Evolutionary conservation across 306 rosid genomes (phyloP), one percentile per base, ranked within the genome.

Genomic region (Ziziphus jujuba): DNA sequence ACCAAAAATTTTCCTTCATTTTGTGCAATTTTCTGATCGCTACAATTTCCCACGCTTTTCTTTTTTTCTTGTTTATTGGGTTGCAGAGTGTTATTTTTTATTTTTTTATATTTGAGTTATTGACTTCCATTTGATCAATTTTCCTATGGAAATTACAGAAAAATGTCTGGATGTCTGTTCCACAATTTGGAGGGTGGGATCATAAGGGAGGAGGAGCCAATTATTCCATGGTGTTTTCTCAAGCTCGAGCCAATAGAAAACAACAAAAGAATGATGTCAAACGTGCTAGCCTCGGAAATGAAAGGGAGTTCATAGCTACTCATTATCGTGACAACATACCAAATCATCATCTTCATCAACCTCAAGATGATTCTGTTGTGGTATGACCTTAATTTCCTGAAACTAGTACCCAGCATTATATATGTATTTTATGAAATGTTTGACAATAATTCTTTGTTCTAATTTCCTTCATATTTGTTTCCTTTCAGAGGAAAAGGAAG

Each of bases 121-220:
- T 28, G 33, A 28, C 33, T 28, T 28, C 33, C 33, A 28, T 28
- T 28, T 28, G 33, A 28, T 28, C 33, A 28, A 28, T 28, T 28
- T 28, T 28, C 33, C 33, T 28, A 28, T 28, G 33, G 33, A 28
- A 28, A 28, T 40, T 40, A 65, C 77, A 92, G 98, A 79, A 52
- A 24, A 80, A 79, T 59, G 52, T 34, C n/a, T 25, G 87, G 85
- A 82, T 73, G 79, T 77, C 98, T 35, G 95, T 92, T 63, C 98
- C 98, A 50, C 84, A 85, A 33, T 92, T 92, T 72, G 98, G 96
- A 73, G 98, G 79, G 51, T 92, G 98, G 98, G 92, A 89, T 34
- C 66, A 85, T 1, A 85, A 79, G 59, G 19, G 67, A 0, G 52
- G 69, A 0, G 87, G 79, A 12, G 81, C 89, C 0, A 84, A 84